Base-by-base conservation (phyloP, 2,329 filamentous ascomycete species). In the Scedosporium apiospermum region DNA sequence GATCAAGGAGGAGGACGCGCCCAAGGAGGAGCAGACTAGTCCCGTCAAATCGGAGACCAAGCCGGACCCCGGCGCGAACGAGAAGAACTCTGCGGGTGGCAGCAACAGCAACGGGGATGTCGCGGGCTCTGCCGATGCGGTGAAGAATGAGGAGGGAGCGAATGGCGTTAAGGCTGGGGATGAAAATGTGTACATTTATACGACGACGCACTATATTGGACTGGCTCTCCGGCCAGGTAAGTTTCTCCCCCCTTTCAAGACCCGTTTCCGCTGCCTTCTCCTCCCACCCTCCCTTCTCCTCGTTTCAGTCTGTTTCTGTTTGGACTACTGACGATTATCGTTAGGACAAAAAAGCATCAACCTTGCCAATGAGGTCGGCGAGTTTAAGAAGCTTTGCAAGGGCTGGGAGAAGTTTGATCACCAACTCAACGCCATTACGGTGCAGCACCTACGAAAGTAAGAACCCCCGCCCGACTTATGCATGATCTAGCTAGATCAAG, bases 201-300 rank as follows among this genome's bases (percentile, higher is more conserved):
- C 93, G 0, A 92, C 91, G 26, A 97, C 93, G 1, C 93, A 93
- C 73, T 99, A 98, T 72, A 91, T 99, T 70, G 95, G 95, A 42
- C 81, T 98, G 58, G 89, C 93, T 68, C 77, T 97, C 62, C 81
- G 82, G 44, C 83, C 88, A 78, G 88, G 90, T 91, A 81, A 72
- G 84, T 77, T 46, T 30, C n/a, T 6, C 10, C 21, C 7, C 30
- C 6, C 10, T 34, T 10, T 7, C 6, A 34, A 7, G 6, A 6
- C 30, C 3, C 10, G 30, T 34, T 10, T 10, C 30, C 30, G 7
- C 7, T 34, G 4, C n/a, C 42, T 16, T 10, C 14, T 57, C 18
- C n/a, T 63, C 12, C 7, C 41, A 18, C 34, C 53, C 38, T n/a
- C 12, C 42, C 34, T 26, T 42, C 34, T 4, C 23, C 42, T 23